Evolutionary conservation across 257 asterid genomes (phyloP), one percentile per base, ranked within the genome.

Genomic region (Perilla frutescens): DNA sequence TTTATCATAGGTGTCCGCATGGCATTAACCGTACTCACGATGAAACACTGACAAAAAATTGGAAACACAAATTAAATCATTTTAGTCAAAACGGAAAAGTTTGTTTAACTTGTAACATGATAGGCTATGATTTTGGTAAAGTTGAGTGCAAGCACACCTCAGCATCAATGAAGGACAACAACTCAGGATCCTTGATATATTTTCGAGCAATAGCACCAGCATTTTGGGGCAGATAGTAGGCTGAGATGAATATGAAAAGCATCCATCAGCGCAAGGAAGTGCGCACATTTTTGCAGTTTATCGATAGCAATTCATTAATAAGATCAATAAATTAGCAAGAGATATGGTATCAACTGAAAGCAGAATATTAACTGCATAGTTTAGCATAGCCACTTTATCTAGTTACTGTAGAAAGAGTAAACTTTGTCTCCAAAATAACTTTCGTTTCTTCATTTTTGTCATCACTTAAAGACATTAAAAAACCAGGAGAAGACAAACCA

Each of bases 1-100:
- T 92, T 95, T 80, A 95, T 95, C 96, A 92, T 92, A 11, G 99
- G 98, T n/a, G 99, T 95, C 74, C 87, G 87, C 80, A 82, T 76
- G 70, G 96, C 92, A 49, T 92, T 95, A 59, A 95, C 96, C 1
- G 98, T 95, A 86, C 99, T 95, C 80, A 95, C 98, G 12, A 95
- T 95, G 83, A 92, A 95, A 86, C 99, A 95, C 99, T 95, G 92
- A 64, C 70, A 40, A 34, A 51, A 70, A 80, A 66, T 57, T 4
- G 71, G 5, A 40, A 54, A 53, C 39, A 57, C 66, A 53, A 70
- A 73, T 31, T 45, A 51, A 63, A 70, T 43, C 63, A 76, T 31
- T 61, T 47, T 13, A 6, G 62, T 37, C 8, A 58, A 51, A 76
- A 75, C 10, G 59, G 61, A 76, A 62, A 36, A 6, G 8, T 2